Percentiles rank a stretch among this genome's conserved stretches.
Evolutionary conservation across 2,329 filamentous ascomycete species (phyloP).

Genomic region (Magnaporthiopsis rhizophila): DNA sequence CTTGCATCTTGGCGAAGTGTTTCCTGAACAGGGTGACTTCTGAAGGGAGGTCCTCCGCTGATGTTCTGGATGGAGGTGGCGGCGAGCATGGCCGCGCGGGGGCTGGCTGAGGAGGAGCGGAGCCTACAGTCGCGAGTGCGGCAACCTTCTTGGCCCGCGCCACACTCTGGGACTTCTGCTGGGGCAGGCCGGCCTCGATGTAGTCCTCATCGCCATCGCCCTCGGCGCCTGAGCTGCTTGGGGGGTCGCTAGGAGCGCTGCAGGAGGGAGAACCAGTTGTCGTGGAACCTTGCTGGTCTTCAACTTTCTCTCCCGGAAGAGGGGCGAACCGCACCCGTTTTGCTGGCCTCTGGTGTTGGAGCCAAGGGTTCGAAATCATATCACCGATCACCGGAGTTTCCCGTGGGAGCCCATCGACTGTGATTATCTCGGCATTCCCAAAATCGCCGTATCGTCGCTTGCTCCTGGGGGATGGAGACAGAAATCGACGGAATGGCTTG

Average conservation of each 20-base stretch:
- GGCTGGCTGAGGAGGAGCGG: background rate
- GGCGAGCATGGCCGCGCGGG: constrained; percentile 5
- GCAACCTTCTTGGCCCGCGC: constrained; percentile 7
- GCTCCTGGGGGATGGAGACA: constrained; percentile 36
- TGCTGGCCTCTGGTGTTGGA: constrained; percentile 11
- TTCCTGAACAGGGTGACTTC: constrained; percentile 6
- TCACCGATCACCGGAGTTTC: background rate
- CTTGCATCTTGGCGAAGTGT: constrained; percentile 4
- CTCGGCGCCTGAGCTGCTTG: background rate
- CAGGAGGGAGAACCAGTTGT: background rate
- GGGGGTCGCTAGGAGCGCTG: background rate
- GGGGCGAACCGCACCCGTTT: constrained; percentile 27
- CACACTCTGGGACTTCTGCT: constrained; percentile 1
- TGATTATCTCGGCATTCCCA: background rate
- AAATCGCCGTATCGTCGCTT: constrained; percentile 2
- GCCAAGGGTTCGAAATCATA: constrained; percentile 24
- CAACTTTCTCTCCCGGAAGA: constrained; percentile 18
- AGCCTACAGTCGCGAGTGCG: background rate
- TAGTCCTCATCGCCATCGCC: constrained; percentile 11
- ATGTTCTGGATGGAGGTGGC: background rate
- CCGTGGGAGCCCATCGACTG: background rate
- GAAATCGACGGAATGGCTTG: constrained; percentile 45
- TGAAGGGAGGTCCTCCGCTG: background rate
- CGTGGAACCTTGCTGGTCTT: constrained; percentile 4
- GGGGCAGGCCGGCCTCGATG: constrained; percentile 10